phyloP scores from a whole-genome alignment of 1,284 basidiomycete species.

The Sanghuangporus baumii region DNA sequence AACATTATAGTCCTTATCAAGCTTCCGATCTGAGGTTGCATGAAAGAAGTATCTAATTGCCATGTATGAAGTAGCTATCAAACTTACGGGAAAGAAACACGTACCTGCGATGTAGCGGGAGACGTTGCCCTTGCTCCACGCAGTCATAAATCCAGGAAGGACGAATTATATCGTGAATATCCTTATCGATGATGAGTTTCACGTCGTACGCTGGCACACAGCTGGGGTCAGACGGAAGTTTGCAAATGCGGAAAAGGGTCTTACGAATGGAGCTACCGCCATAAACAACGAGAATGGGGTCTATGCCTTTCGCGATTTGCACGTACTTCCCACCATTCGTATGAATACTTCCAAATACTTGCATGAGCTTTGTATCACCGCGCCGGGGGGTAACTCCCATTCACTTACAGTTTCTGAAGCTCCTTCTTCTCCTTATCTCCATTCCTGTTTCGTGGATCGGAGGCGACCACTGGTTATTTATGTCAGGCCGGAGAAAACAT shows the following conservation, averaged over 20 bases:
- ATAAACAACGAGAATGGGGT: constrained; percentile 55
- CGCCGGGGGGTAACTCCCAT: too few species aligned
- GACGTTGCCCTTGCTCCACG: constrained; percentile 46
- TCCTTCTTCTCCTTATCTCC: constrained; percentile 64
- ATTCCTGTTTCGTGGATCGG: constrained; percentile 67
- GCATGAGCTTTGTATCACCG: too few species aligned
- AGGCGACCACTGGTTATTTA: constrained; percentile 62
- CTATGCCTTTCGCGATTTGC: constrained; percentile 46
- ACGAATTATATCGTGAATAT: constrained; percentile 61
- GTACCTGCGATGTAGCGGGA: constrained; percentile 68
- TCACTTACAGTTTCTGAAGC: constrained; percentile 55
- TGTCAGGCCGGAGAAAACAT: not conserved
- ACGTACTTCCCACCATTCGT: constrained; percentile 71
- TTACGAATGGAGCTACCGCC: constrained; percentile 58
- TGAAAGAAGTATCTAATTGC: constrained; percentile 66
- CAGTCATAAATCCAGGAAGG: constrained; percentile 81
- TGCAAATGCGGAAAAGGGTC: not conserved
- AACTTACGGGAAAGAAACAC: not conserved
- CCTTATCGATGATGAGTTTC: constrained; percentile 59
- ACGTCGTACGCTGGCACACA: constrained; percentile 54
- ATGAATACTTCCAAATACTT: constrained; percentile 48
- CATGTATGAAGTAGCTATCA: not conserved
- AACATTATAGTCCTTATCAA: constrained; percentile 25
- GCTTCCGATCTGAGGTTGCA: constrained; percentile 38
- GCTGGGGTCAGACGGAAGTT: not conserved